Percentiles rank a stretch among this genome's conserved stretches.
Evolutionary conservation across 2,329 filamentous ascomycete species (phyloP).

Genomic region (Clonostachys sp.): DNA sequence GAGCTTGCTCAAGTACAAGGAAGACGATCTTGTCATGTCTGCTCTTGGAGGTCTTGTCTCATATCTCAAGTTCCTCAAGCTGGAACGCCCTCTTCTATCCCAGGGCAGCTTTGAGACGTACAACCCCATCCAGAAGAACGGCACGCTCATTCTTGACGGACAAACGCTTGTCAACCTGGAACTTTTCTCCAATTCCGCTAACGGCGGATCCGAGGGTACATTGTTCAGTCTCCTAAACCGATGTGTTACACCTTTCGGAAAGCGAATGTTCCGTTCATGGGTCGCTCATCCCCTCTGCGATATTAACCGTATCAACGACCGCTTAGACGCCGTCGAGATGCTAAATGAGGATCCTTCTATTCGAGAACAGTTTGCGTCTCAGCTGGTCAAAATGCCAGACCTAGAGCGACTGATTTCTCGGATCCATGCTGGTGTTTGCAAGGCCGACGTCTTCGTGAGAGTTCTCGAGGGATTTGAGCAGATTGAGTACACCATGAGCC

Average conservation of each 20-base stretch:
- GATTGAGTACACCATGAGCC: constrained; percentile 87
- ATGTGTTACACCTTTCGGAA: constrained; percentile 95
- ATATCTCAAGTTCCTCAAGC: constrained; percentile 81
- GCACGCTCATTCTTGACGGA: constrained; percentile 87
- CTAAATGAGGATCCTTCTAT: constrained; percentile 78
- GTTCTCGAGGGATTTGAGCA: constrained; percentile 96
- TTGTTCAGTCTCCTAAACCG: constrained; percentile 87
- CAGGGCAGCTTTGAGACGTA: constrained; percentile 91
- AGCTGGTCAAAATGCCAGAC: constrained; percentile 88
- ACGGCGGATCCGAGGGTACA: constrained; percentile 80
- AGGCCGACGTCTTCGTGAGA: constrained; percentile 84
- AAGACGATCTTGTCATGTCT: constrained; percentile 83
- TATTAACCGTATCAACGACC: constrained; percentile 82
- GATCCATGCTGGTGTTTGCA: constrained; percentile 88
- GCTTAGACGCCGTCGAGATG: constrained; percentile 89
- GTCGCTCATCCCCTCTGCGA: constrained; percentile 93
- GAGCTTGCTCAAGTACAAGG: constrained; percentile 63
- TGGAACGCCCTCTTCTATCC: constrained; percentile 81
- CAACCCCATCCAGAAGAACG: constrained; percentile 84
- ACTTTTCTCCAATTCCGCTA: constrained; percentile 88
- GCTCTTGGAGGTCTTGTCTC: constrained; percentile 84
- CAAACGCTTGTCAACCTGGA: constrained; percentile 98
- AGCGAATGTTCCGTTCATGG: constrained; percentile 94
- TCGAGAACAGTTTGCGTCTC: constrained; percentile 82
- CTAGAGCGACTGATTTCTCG: constrained; percentile 91